phyloP scores from a whole-genome alignment of 202 grass and related monocot genomes.

The Saccharum hybrid region DNA sequence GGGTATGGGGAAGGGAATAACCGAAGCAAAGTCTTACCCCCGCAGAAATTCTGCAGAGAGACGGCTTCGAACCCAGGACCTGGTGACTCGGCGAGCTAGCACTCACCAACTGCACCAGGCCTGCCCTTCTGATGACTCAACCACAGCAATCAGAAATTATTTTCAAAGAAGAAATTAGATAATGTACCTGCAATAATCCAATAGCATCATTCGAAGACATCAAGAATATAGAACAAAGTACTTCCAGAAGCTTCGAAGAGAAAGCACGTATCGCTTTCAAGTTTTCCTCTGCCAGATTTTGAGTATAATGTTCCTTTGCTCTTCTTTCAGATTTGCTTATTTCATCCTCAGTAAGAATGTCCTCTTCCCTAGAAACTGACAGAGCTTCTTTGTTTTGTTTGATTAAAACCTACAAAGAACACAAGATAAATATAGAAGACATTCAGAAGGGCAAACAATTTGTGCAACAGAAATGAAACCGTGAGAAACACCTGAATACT shows the following conservation, averaged over 20 bases:
- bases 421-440: constrained; percentile 31
- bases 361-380: constrained; percentile 49
- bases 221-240: constrained; percentile 86
- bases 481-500: constrained; percentile 73
- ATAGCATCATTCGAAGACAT: constrained; percentile 60
- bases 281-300: constrained; percentile 77
- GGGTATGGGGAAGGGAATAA: too few species aligned
- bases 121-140: too few species aligned
- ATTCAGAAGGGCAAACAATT: constrained; percentile 26
- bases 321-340: constrained; percentile 73
- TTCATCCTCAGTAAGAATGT: constrained; percentile 55
- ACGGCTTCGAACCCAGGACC: too few species aligned
- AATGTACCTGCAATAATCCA: constrained; percentile 79
- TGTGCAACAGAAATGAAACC: constrained; percentile 35
- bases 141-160: constrained; percentile 5
- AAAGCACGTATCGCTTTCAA: constrained; percentile 68
- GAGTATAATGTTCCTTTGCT: constrained; percentile 63
- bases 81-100: too few species aligned
- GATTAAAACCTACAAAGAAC: constrained; percentile 72
- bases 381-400: constrained; percentile 82
- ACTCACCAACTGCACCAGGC: too few species aligned
- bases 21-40: too few species aligned
- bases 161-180: constrained; percentile 40
- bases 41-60: too few species aligned
- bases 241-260: constrained; percentile 71